A percentile compares a stretch with the other conserved stretches of the same genome.
phyloP scores from a whole-genome alignment of 345 rosid genomes.

The Eutrema heterophyllum region DNA sequence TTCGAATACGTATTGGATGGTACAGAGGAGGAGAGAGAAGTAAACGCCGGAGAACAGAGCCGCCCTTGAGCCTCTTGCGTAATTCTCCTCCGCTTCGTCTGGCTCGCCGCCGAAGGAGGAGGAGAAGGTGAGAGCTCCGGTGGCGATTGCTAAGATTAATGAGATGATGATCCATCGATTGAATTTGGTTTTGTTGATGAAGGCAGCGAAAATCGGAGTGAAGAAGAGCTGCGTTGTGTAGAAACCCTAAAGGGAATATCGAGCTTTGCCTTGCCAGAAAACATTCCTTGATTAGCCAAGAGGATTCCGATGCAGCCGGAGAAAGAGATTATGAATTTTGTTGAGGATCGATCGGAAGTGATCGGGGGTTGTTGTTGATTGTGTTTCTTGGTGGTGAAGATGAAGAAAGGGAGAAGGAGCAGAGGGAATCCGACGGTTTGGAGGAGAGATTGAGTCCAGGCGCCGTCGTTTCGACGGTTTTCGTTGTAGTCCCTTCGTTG shows the following conservation, averaged over 20 bases:
- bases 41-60: constrained; percentile 24
- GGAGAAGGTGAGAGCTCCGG: constrained; percentile 37
- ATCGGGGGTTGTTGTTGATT: neutral
- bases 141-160: constrained; percentile 19
- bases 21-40: constrained; percentile 29
- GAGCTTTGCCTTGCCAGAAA: neutral
- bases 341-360: neutral
- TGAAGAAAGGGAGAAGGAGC: constrained; percentile 21
- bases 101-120: constrained; percentile 34
- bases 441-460: neutral
- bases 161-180: constrained; percentile 29
- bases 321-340: constrained; percentile 3
- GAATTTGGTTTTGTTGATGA: constrained; percentile 24
- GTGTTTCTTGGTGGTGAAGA: constrained; percentile 3
- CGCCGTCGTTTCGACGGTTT: too few species aligned
- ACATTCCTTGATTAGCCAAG: too few species aligned
- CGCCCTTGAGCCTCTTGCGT: constrained; percentile 18
- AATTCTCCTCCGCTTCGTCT: constrained; percentile 20
- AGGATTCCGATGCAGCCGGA: constrained; percentile 9
- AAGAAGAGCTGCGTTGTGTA: constrained; percentile 29
- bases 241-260: constrained; percentile 12
- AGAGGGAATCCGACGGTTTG: constrained; percentile 27
- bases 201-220: constrained; percentile 17
- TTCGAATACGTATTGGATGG: constrained; percentile 29
- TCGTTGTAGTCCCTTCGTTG: too few species aligned